Conservation (phyloP, 257 asterid genomes). For the Mitragyna speciosa region DNA sequence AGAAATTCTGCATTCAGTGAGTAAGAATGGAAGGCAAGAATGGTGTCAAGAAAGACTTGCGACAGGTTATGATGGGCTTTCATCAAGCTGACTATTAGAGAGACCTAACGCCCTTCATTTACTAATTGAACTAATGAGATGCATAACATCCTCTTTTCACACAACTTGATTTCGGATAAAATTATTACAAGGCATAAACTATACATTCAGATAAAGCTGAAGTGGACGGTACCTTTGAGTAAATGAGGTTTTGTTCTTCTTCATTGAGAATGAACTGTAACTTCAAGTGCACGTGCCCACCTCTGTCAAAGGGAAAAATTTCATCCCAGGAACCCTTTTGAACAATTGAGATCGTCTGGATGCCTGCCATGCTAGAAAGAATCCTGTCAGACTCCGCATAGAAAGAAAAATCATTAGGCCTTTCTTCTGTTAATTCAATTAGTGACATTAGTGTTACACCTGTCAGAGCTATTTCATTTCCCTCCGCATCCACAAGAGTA, state of each 20-base stretch:
- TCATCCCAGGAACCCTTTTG: constrained; percentile 95
- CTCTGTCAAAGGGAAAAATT: constrained; percentile 57
- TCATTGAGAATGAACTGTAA: constrained; percentile 68
- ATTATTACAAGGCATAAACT: neutral
- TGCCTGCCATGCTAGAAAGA: constrained; percentile 41
- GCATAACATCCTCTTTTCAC: neutral
- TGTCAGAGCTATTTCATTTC: constrained; percentile 64
- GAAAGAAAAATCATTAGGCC: constrained; percentile 1
- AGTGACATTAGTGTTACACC: constrained; percentile 36
- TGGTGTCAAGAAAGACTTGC: neutral
- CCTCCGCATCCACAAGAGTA: constrained; percentile 70
- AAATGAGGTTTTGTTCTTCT: constrained; percentile 69
- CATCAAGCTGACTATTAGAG: neutral
- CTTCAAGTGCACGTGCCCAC: constrained; percentile 80
- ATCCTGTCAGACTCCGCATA: neutral
- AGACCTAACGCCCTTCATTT: neutral
- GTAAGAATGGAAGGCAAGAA: neutral
- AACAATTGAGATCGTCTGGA: constrained; percentile 62
- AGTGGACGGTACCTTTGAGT: constrained; percentile 53
- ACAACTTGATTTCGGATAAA: neutral
- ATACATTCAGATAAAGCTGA: neutral
- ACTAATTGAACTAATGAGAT: neutral
- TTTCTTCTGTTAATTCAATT: neutral
- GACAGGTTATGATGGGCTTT: neutral
- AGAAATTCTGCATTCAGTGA: neutral